phyloP scores from a whole-genome alignment of 495 filamentous ascomycete species.

The Lophiostoma macrostomum region DNA sequence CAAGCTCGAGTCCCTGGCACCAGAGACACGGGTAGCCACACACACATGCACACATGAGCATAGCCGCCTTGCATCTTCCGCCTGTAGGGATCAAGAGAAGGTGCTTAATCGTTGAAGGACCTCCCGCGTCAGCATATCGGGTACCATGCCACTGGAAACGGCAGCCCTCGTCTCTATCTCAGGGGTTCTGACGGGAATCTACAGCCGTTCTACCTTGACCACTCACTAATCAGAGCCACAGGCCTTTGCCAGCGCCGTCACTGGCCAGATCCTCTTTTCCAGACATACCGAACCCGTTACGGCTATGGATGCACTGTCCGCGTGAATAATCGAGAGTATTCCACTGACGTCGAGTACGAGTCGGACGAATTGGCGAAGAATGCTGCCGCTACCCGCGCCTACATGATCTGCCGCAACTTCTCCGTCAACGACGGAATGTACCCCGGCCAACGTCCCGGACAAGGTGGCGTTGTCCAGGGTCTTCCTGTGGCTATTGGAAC shows the following conservation, averaged over 20 bases:
- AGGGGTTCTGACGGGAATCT: conserved; percentile 2
- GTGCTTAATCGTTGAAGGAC: neutral
- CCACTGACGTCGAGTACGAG: conserved; percentile 80
- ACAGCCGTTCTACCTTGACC: neutral
- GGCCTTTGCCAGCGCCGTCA: conserved; percentile 94
- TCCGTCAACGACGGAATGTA: conserved; percentile 96
- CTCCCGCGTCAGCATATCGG: conserved; percentile 11
- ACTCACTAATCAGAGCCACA: conserved; percentile 47
- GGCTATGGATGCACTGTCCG: conserved; percentile 89
- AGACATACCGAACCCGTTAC: conserved; percentile 65
- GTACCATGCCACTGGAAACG: conserved; percentile 6
- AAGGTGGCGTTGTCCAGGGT: conserved; percentile 77
- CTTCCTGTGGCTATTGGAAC: conserved; percentile 72
- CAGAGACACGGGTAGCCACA: conserved; percentile 9
- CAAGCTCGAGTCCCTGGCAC: conserved; percentile 10
- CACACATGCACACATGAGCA: conserved; percentile 7
- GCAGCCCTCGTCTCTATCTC: neutral
- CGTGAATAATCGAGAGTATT: conserved; percentile 96
- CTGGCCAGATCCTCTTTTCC: conserved; percentile 91
- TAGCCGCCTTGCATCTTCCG: conserved; percentile 3
- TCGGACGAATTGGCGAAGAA: conserved; percentile 81
- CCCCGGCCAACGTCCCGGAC: conserved; percentile 63
- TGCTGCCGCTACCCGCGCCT: conserved; percentile 93
- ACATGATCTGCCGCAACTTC: conserved; percentile 97
- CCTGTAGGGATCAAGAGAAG: neutral